Evolutionary conservation across 495 filamentous ascomycete genomes (phyloP), one percentile per base, ranked within the genome.

Genomic region (Hypoxylon fuscum): DNA sequence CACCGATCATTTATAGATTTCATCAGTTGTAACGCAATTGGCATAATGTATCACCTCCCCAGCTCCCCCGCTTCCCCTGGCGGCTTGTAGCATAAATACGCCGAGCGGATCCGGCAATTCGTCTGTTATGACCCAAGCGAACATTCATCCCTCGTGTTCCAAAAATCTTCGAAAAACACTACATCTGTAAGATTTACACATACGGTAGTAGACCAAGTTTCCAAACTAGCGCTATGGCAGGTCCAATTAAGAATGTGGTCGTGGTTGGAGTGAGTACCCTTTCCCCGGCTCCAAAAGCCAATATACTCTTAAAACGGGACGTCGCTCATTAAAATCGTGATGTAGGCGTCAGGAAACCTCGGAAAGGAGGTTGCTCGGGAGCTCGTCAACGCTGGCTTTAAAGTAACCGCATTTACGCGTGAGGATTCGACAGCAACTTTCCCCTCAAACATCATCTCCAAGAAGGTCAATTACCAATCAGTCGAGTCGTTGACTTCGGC

Each of bases 371-470:
- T 88, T 27, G 70, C 89, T 51, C 63, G 77, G 32, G 79, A 77
- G 15, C 78, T 91, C 14, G 49, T 87, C 25, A 64, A 79, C 1
- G 77, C 81, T 0, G 75, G 77, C 17, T 88, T 89, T 75, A 70
- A 79, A 9, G 79, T 91, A 34, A 88, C 86, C 1, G 78, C 79
- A 20, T 63, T 92, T 12, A 80, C 79, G 17, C 84, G 89, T 14
- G 50, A 73, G 3, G 61, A 47, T 11, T 81, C 77, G 5, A 70
- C 76, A 15, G 61, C 72, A 15, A 74, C 70, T 0, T 69, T 78
- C 68, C 72, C 75, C 56, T 21, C 70, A 1, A 63, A 52, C 5
- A 76, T 83, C 20, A 57, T 68, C 5, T 62, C 83, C 25, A 71
- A 76, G 46, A 64, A 68, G 12, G 85, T 83, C n/a, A 79, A 90